Base-by-base conservation (phyloP, 2,329 filamentous ascomycete genomes). In the Talaromyces rugulosus region DNA sequence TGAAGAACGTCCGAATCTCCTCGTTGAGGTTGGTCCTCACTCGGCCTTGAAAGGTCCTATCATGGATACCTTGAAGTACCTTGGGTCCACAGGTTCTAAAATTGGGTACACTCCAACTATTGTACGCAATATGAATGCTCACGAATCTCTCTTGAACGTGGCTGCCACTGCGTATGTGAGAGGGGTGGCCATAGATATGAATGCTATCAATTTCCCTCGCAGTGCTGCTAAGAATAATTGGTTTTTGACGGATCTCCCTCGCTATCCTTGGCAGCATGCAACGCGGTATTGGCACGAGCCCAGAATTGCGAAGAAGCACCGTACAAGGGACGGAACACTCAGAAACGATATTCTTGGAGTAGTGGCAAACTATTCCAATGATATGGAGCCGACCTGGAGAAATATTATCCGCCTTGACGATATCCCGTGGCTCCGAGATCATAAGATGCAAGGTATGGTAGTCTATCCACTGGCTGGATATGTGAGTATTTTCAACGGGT, bases 1-100 rank as follows among this genome's bases (percentile, higher is more conserved):
- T 3, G 58, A n/a, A 6, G 55, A n/a, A 5, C 14, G 3, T 34
- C 60, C 60, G 5, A 55, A 54, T 27, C 14, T 62, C 5, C 27
- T 56, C n/a, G 55, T 67, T n/a, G 73, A 75, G 53, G 60, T 74
- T n/a, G 74, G 74, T 0, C 72, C 75, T 12, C 73, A 76, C 59
- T 66, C 70, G 1, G 71, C 72, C 0, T 59, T 76, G 6, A 67
- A 69, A 52, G 66, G 72, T 1, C 70, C 74, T 11, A 53, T 66
- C 7, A 34, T 54, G 9, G 61, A 72, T 16, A 67, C 60, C 6
- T 8, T 58, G 31, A 58, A 58, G 3, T 14, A 58, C 31, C 34
- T 58, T 6, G 60, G 56, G n/a, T 9, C 52, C 9, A n/a, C 55
- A 0, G 2, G 16, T 5, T 40, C 55, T 8, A 58, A 58, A 14